Evolutionary conservation across 805 yeast species (phyloP).

Genomic region (Metschnikowia rubicola): DNA sequence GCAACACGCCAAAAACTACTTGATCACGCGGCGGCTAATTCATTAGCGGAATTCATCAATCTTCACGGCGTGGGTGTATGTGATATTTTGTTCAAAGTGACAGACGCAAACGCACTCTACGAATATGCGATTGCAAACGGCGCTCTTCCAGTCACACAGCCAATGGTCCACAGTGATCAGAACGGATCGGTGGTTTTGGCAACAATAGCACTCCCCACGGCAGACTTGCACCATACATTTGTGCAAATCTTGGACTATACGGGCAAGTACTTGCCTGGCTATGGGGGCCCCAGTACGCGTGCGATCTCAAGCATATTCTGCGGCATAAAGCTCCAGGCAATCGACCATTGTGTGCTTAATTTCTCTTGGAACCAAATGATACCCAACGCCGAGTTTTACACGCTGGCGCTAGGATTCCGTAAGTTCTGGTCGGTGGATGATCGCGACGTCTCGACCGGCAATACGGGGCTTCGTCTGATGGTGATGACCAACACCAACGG

Average conservation of each 20-base stretch:
- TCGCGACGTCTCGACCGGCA: constrained; percentile 63
- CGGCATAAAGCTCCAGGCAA: constrained; percentile 36
- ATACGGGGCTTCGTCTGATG: constrained; percentile 64
- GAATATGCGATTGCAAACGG: constrained; percentile 50
- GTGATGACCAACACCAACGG: constrained; percentile 74
- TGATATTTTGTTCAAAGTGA: constrained; percentile 68
- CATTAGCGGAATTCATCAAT: constrained; percentile 25
- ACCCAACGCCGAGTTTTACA: constrained; percentile 55
- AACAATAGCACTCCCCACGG: constrained; percentile 37
- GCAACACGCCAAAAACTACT: constrained; percentile 2
- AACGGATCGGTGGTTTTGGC: constrained; percentile 55
- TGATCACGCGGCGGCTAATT: constrained; percentile 8
- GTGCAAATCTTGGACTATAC: constrained; percentile 44
- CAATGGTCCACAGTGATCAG: constrained; percentile 36
- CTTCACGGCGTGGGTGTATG: constrained; percentile 79
- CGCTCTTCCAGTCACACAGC: constrained; percentile 37
- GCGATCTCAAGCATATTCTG: constrained; percentile 19
- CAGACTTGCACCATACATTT: constrained; percentile 70
- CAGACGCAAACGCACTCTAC: constrained; percentile 44
- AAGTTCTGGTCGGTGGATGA: constrained; percentile 86
- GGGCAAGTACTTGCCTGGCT: constrained; percentile 55
- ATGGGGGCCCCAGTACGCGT: constrained; percentile 9
- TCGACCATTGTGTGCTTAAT: constrained; percentile 84
- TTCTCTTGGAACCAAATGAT: constrained; percentile 68
- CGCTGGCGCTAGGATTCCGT: constrained; percentile 65